Conservation (phyloP, 257 asterid species). For the Perilla frutescens region DNA sequence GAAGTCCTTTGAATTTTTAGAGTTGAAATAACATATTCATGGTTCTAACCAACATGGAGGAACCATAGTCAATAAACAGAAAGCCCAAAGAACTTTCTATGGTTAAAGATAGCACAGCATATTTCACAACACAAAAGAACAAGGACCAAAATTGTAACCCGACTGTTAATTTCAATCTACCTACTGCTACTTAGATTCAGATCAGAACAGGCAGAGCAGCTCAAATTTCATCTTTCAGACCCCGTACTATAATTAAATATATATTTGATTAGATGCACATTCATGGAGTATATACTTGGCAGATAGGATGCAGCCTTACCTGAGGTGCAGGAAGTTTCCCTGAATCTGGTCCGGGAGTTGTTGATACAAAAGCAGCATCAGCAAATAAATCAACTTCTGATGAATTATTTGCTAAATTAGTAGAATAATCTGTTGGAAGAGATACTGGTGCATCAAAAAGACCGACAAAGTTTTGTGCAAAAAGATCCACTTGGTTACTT, state of each 20-base stretch:
- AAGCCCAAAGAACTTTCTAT: too few relatives aligned
- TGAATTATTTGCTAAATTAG: slow-evolving; percentile 45
- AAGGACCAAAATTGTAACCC: not conserved
- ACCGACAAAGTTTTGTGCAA: slow-evolving; percentile 67
- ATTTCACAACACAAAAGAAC: slow-evolving; percentile 2
- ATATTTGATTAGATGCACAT: not conserved
- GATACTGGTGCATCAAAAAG: slow-evolving; percentile 71
- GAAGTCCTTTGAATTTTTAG: not conserved
- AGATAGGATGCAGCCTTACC: slow-evolving; percentile 48
- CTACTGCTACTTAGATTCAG: slow-evolving; percentile 15
- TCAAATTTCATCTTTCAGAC: slow-evolving; percentile 6
- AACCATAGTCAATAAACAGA: too few relatives aligned
- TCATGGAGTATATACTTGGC: not conserved
- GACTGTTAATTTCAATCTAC: not conserved
- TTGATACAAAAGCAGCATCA: slow-evolving; percentile 80
- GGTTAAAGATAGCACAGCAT: not conserved
- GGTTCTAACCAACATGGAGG: not conserved
- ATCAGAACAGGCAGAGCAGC: not conserved
- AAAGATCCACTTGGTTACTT: slow-evolving; percentile 73
- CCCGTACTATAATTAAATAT: not conserved
- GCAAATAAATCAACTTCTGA: slow-evolving; percentile 92
- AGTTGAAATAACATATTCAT: slow-evolving; percentile 3
- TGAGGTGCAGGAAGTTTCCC: slow-evolving; percentile 50
- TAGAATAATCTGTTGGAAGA: slow-evolving; percentile 45
- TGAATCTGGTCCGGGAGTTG: slow-evolving; percentile 48